phyloP scores from a whole-genome alignment of 352 stramenopile genomes.

The Nothophytophthora sp. region DNA sequence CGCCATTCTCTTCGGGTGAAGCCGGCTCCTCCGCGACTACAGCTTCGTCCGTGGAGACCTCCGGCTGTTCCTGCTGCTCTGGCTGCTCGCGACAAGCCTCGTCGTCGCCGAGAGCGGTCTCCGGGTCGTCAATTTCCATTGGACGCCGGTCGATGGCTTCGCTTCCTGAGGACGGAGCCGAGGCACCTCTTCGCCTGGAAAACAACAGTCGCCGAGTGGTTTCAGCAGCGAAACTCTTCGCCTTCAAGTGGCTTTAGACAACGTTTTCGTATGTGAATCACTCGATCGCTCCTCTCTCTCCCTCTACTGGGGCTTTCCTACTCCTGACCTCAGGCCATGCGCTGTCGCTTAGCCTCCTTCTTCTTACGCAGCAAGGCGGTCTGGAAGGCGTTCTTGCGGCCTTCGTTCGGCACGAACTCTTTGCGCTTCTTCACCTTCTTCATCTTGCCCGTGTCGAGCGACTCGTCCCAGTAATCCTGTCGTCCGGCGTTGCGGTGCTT shows the following conservation, averaged over 20 bases:
- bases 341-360: constrained; percentile 36
- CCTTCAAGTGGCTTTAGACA: constrained; percentile 5
- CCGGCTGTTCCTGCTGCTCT: constrained; percentile 3
- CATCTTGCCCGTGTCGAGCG: constrained; percentile 68
- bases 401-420: constrained; percentile 81
- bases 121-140: constrained; percentile 18
- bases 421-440: constrained; percentile 89
- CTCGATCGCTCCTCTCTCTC: constrained; percentile 3
- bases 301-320: constrained; percentile 11
- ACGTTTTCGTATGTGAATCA: constrained; percentile 20
- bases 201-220: constrained; percentile 1
- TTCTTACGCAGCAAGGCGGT: constrained; percentile 62
- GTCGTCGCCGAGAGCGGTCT: not conserved
- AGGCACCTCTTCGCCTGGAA: not conserved
- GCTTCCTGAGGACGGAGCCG: too few species aligned
- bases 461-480: constrained; percentile 80
- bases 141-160: not conserved
- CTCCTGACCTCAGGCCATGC: constrained; percentile 11
- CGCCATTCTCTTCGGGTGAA: constrained; percentile 12
- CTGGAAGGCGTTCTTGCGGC: constrained; percentile 72
- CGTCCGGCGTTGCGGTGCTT: constrained; percentile 63
- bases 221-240: constrained; percentile 7
- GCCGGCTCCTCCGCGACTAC: constrained; percentile 21
- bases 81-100: not conserved
- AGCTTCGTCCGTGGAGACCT: not conserved